Evolutionary conservation across 208 protist species (phyloP).

Genomic region (Phytomonas francai): DNA sequence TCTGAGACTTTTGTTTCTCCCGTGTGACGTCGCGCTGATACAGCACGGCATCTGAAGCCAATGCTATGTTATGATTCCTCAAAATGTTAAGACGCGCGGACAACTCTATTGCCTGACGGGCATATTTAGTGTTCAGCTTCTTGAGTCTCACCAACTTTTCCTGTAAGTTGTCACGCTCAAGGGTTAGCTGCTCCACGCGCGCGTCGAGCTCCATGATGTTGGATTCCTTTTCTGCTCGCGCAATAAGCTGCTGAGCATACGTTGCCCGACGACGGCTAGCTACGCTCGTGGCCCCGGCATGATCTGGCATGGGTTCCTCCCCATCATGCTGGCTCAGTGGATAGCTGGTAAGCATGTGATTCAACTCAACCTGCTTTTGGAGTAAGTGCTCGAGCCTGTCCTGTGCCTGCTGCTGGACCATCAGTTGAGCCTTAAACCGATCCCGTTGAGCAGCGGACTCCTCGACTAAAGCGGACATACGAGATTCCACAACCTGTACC

Average conservation of each 20-base stretch:
- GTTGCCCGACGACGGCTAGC: slow-evolving; percentile 18
- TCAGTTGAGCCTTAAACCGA: slow-evolving; percentile 60
- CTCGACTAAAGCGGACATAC: slow-evolving; percentile 67
- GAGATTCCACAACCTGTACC: slow-evolving; percentile 54
- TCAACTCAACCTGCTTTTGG: slow-evolving; percentile 63
- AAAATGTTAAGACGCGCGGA: slow-evolving; percentile 60
- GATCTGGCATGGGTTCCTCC: slow-evolving; percentile 6
- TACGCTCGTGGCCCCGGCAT: not conserved
- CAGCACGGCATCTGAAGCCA: slow-evolving; percentile 42
- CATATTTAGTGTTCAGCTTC: slow-evolving; percentile 66
- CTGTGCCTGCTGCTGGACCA: slow-evolving; percentile 25
- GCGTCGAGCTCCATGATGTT: slow-evolving; percentile 48
- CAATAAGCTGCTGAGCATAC: slow-evolving; percentile 60
- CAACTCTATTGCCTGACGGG: slow-evolving; percentile 61
- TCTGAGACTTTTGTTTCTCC: slow-evolving; percentile 30
- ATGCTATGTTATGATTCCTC: slow-evolving; percentile 60
- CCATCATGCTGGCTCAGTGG: not conserved
- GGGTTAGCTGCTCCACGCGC: slow-evolving; percentile 23
- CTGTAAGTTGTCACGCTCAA: slow-evolving; percentile 23
- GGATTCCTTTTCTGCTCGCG: slow-evolving; percentile 51
- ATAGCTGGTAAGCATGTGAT: slow-evolving; percentile 20
- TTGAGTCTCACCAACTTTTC: slow-evolving; percentile 30
- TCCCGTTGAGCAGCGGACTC: slow-evolving; percentile 71
- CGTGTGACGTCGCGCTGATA: slow-evolving; percentile 39
- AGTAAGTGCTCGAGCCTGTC: slow-evolving; percentile 51